Evolutionary conservation across 805 yeast genomes (phyloP).

Genomic region (Candida palmyrensis): DNA sequence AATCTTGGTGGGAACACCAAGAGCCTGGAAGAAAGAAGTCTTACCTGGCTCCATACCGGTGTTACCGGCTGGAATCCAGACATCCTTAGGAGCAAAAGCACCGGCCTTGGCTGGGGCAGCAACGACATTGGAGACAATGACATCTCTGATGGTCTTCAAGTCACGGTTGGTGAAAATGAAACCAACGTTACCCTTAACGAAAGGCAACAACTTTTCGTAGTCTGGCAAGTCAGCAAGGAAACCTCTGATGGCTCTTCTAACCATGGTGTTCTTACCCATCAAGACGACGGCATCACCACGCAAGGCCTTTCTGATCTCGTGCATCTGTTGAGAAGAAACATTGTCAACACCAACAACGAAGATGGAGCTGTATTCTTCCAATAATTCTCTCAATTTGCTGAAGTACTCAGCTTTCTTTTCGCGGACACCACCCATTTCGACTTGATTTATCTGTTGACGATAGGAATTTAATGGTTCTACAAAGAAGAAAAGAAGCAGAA

Average conservation of each 20-base stretch:
- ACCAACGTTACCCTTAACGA: constrained; percentile 98
- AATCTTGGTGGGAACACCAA: constrained; percentile 99
- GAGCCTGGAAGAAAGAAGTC: constrained; percentile 99
- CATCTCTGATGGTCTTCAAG: constrained; percentile 88
- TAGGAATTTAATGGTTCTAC: constrained; percentile 83
- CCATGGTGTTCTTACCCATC: constrained; percentile 99
- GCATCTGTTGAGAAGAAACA: constrained; percentile 99
- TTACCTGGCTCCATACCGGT: constrained; percentile 99
- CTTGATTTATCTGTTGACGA: constrained; percentile 53
- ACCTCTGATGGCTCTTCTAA: constrained; percentile 98
- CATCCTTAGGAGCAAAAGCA: constrained; percentile 98
- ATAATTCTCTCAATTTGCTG: constrained; percentile 87
- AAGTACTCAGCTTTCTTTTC: constrained; percentile 96
- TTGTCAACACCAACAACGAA: constrained; percentile 99
- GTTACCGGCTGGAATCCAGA: constrained; percentile 98
- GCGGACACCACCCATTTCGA: constrained; percentile 99
- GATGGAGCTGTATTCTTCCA: constrained; percentile 96
- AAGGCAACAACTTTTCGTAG: constrained; percentile 90
- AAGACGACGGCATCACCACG: constrained; percentile 93
- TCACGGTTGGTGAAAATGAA: constrained; percentile 98
- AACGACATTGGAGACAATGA: constrained; percentile 85
- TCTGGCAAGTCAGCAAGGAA: constrained; percentile 93
- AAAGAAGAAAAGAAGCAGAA: constrained; percentile 8
- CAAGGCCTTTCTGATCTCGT: constrained; percentile 95
- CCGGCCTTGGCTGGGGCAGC: constrained; percentile 99